These are phyloP conservation scores for Ephemerocybe angulata DNA, from an alignment of 768 basidiomycete genomes.

Conservation along the genomic window DNA sequence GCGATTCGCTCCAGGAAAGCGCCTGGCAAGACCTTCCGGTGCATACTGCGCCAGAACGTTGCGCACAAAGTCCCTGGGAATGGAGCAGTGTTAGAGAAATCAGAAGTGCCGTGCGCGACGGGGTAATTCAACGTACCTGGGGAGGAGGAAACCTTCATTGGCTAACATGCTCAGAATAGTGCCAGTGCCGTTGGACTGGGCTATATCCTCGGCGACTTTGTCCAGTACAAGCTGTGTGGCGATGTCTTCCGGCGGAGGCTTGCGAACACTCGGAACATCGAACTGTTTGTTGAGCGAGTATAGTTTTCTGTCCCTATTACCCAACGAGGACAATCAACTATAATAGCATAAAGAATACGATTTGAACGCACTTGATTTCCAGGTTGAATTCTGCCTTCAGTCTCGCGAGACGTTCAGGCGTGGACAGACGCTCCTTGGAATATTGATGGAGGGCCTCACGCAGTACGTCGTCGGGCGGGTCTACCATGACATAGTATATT, in stretches of 20 bases:
- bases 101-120: neutral
- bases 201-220: constrained; percentile 16
- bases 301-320: neutral
- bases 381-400: neutral
- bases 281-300: neutral
- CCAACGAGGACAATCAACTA: no score
- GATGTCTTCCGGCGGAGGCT: constrained; percentile 13
- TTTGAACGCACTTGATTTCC: neutral
- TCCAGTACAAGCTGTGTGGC: constrained; percentile 17
- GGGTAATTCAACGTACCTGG: neutral
- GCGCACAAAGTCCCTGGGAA: neutral
- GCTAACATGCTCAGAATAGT: constrained; percentile 8
- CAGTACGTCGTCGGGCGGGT: constrained; percentile 16
- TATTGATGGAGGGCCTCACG: constrained; percentile 12
- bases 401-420: neutral
- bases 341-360: neutral
- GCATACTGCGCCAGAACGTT: neutral
- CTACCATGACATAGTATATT: constrained; percentile 1
- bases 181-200: constrained; percentile 15
- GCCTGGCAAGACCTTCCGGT: neutral
- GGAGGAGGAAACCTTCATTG: neutral
- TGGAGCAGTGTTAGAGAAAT: constrained; percentile 4
- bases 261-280: constrained; percentile 2
- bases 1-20: neutral
- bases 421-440: constrained; percentile 14